Conservation (phyloP, 1,139 yeast species). For the Pichia sp. region DNA sequence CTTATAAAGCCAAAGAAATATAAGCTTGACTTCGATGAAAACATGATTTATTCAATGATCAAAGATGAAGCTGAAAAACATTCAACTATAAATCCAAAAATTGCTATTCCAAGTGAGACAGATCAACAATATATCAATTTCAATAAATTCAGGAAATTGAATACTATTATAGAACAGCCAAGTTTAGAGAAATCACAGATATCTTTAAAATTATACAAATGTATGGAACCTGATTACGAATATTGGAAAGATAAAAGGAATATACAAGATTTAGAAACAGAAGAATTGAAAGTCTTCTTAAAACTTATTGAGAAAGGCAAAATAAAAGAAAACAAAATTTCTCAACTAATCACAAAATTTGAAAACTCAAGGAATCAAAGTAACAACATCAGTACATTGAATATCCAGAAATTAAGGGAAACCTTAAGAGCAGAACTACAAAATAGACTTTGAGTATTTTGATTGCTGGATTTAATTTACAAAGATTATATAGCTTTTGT, state of each 20-base stretch:
- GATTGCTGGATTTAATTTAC: not conserved
- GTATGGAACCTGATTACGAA: constrained; percentile 2
- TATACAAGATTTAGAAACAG: constrained; percentile 4
- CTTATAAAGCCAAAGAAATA: constrained; percentile 6
- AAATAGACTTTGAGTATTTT: constrained; percentile 9
- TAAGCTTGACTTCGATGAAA: constrained; percentile 13
- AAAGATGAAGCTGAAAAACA: constrained; percentile 5
- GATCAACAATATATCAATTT: constrained; percentile 14
- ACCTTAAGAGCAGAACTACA: constrained; percentile 16
- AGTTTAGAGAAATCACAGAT: not conserved
- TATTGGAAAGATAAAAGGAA: constrained; percentile 10
- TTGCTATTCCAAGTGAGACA: constrained; percentile 4
- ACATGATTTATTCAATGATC: constrained; percentile 9
- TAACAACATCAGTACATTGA: constrained; percentile 14
- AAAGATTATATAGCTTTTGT: no score
- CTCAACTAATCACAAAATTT: constrained; percentile 18
- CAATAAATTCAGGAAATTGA: constrained; percentile 12
- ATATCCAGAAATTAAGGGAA: constrained; percentile 15
- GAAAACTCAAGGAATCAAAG: constrained; percentile 11
- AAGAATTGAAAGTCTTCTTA: constrained; percentile 9
- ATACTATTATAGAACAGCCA: constrained; percentile 13
- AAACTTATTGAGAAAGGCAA: constrained; percentile 4
- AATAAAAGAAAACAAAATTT: constrained; percentile 12
- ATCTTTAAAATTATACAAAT: not conserved
- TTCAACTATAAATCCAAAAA: not conserved